Conservation (phyloP, 2,329 filamentous ascomycete species). For the Trichoderma atroviride region DNA sequence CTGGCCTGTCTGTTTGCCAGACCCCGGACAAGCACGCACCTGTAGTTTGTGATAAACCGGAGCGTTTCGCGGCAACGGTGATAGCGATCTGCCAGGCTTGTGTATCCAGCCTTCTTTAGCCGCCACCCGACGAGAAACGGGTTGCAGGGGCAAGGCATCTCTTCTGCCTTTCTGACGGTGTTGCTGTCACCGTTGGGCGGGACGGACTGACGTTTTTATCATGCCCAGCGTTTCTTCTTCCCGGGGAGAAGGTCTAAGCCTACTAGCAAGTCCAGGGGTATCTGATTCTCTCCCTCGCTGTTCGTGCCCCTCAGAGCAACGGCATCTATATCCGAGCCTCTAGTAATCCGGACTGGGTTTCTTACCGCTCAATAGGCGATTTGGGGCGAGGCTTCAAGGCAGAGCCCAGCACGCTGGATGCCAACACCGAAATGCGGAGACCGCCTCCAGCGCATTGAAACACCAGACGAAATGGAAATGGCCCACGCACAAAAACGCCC, state of each 20-base stretch:
- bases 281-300: background rate
- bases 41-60: background rate
- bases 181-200: background rate
- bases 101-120: background rate
- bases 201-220: background rate
- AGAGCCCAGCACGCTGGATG: background rate
- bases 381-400: too few species aligned
- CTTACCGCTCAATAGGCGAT: too few species aligned
- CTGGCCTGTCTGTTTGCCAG: background rate
- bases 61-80: slow-evolving; percentile 1
- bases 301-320: background rate
- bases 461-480: background rate
- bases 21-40: background rate
- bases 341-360: background rate
- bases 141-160: background rate
- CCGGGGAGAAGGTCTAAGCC: background rate
- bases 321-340: background rate
- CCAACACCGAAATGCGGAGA: background rate
- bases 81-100: background rate
- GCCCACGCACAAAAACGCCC: slow-evolving; percentile 1
- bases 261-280: background rate
- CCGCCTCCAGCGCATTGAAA: background rate
- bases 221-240: background rate
- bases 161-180: background rate
- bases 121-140: background rate